phyloP scores from a whole-genome alignment of 331 rosid species.

The Phaseolus coccineus region DNA sequence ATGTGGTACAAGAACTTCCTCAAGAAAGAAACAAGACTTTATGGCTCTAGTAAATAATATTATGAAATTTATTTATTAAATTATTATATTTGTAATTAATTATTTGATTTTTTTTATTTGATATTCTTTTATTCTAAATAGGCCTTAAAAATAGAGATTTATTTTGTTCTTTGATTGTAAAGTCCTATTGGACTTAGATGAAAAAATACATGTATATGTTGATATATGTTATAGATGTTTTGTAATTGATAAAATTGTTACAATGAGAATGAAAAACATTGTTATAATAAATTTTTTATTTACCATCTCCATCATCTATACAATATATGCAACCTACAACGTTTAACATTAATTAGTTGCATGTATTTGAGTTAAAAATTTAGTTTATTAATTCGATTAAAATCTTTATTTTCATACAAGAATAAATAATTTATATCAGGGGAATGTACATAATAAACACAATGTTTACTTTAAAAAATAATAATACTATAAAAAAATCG shows the following conservation, averaged over 20 bases:
- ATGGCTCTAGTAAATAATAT: not conserved
- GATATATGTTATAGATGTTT: too few relatives aligned
- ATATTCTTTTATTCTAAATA: not conserved
- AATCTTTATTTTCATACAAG: too few relatives aligned
- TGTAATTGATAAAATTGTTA: not conserved
- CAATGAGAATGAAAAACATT: not conserved
- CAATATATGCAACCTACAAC: too few relatives aligned
- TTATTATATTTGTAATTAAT: not conserved
- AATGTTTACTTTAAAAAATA: too few relatives aligned
- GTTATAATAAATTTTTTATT: not conserved
- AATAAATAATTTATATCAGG: too few relatives aligned
- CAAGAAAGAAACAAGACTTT: conserved; percentile 11
- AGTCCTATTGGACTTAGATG: not conserved
- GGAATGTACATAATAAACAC: too few relatives aligned
- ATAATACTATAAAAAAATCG: too few relatives aligned
- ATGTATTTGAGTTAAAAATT: too few relatives aligned
- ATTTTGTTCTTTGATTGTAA: not conserved
- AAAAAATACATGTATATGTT: not conserved
- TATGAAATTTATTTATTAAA: not conserved
- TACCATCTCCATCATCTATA: too few relatives aligned
- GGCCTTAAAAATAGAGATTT: not conserved
- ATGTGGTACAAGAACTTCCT: conserved; percentile 49
- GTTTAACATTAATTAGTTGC: too few relatives aligned
- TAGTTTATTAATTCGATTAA: too few relatives aligned
- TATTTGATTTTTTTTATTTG: not conserved